A percentile compares a stretch with the other conserved stretches of the same genome.
Conservation (phyloP, 352 stramenopile species). For the Pythium angustatum region DNA sequence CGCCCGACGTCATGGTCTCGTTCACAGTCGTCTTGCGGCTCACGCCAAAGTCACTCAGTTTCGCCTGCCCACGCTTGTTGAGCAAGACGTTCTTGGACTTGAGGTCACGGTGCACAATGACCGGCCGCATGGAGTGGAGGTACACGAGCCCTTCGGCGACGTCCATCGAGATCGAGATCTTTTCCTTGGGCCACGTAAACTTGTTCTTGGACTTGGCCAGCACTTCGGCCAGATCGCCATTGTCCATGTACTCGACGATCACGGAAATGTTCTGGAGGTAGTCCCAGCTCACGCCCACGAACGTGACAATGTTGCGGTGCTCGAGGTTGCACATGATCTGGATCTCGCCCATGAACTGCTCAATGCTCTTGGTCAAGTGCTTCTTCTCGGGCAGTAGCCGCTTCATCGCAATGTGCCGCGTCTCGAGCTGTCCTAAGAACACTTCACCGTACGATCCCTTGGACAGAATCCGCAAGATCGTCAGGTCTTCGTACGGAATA, state of each 20-base stretch:
- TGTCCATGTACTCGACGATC: slow-evolving; percentile 82
- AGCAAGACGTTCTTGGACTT: slow-evolving; percentile 89
- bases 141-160: slow-evolving; percentile 84
- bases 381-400: slow-evolving; percentile 61
- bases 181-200: slow-evolving; percentile 66
- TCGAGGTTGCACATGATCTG: slow-evolving; percentile 68
- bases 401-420: slow-evolving; percentile 75
- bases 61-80: slow-evolving; percentile 61
- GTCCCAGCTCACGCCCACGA: slow-evolving; percentile 74
- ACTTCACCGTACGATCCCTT: slow-evolving; percentile 79
- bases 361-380: slow-evolving; percentile 47
- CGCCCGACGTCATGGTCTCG: slow-evolving; percentile 76
- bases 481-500: slow-evolving; percentile 69
- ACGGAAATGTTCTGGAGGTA: slow-evolving; percentile 66
- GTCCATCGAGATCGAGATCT: slow-evolving; percentile 84
- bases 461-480: slow-evolving; percentile 57
- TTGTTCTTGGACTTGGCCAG: slow-evolving; percentile 52
- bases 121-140: slow-evolving; percentile 68
- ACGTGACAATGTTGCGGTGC: slow-evolving; percentile 77
- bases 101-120: slow-evolving; percentile 84
- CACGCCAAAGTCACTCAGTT: slow-evolving; percentile 89
- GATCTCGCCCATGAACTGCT: slow-evolving; percentile 75
- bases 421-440: slow-evolving; percentile 66
- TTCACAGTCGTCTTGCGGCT: slow-evolving; percentile 72
- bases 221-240: slow-evolving; percentile 61